Evolutionary conservation across 176 grass and related monocot species (phyloP), one percentile per base, ranked within the genome.

Genomic region (Musa itinerans): DNA sequence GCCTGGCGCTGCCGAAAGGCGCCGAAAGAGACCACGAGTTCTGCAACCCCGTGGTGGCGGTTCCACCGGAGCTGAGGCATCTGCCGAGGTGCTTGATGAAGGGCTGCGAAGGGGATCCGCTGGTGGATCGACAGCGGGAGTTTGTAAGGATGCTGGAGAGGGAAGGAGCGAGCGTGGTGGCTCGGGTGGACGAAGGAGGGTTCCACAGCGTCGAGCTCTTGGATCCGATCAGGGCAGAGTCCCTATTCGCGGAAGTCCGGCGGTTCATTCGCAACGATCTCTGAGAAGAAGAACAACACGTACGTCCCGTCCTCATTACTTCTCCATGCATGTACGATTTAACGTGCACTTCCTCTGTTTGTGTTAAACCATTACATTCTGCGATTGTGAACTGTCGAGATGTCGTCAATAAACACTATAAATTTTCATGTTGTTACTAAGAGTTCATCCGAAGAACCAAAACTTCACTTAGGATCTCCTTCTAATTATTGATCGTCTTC

Each of bases 151-250:
- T 87, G 88, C 78, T 93, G 65, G 69, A 19, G 82, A 87, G 75
- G 10, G 6, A 62, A 54, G 88, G 80, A 24, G 86, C 77, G 7
- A 76, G 86, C n/a, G 94, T 98, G 71, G 86, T 87, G 23, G 81
- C 49, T 0, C 85, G 52, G 64, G 19, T 70, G 14, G 82, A 89
- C 8, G 61, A 50, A 24, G 11, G 50, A 1, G 94, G 90, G 61
- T 82, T 67, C 77, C 94, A 98, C 85, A 88, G 90, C 1, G 61
- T 25, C 0, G 94, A 98, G 86, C 84, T 98, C 19, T 85, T 98
- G 78, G 75, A 87, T 49, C 82, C 75, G 11, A 86, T 69, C 23
- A 82, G 57, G 52, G 80, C 85, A 0, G 55, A 85, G 48, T 79
- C 76, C 49, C 68, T 98, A 12, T 89, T 83, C 53, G 74, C 82